These are phyloP conservation scores for Magnusiomyces magnusii DNA, from an alignment of 1,139 yeast species.

Conservation along the genomic window DNA sequence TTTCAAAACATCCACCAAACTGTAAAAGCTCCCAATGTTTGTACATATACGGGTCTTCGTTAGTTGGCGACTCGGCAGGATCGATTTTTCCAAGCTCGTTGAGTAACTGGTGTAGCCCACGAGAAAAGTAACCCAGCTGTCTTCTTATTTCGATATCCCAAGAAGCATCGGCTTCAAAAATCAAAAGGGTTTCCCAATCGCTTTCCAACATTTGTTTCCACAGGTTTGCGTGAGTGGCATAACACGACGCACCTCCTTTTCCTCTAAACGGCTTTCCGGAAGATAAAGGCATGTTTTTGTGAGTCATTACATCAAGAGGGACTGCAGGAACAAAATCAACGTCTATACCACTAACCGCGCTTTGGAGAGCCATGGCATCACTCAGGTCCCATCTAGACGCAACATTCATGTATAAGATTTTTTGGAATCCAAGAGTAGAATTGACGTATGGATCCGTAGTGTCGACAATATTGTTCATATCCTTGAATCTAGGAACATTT, in stretches of 20 bases:
- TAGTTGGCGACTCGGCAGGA: slow-evolving; percentile 5
- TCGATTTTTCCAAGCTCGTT: background rate
- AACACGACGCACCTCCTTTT: background rate
- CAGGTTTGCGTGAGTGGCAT: background rate
- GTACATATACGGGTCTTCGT: slow-evolving; percentile 9
- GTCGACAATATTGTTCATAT: background rate
- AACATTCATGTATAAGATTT: slow-evolving; percentile 18
- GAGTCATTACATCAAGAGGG: background rate
- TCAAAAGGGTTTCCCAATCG: background rate
- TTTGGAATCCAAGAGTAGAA: slow-evolving; percentile 19
- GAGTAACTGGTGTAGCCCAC: background rate
- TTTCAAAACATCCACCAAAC: slow-evolving; percentile 10
- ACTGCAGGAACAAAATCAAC: background rate
- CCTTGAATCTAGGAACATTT: no score
- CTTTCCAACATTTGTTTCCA: background rate
- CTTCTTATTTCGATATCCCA: background rate
- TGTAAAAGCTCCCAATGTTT: slow-evolving; percentile 11
- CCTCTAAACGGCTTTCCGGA: background rate
- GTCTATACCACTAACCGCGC: slow-evolving; percentile 10
- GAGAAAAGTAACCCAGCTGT: background rate
- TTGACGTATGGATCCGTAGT: slow-evolving; percentile 5
- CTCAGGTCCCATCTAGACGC: slow-evolving; percentile 15
- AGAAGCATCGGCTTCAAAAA: background rate
- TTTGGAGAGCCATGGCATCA: slow-evolving; percentile 18
- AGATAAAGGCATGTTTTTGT: background rate